Evolutionary conservation across 805 yeast genomes (phyloP), one percentile per base, ranked within the genome.

Genomic region (Cyberlindnera petersonii): DNA sequence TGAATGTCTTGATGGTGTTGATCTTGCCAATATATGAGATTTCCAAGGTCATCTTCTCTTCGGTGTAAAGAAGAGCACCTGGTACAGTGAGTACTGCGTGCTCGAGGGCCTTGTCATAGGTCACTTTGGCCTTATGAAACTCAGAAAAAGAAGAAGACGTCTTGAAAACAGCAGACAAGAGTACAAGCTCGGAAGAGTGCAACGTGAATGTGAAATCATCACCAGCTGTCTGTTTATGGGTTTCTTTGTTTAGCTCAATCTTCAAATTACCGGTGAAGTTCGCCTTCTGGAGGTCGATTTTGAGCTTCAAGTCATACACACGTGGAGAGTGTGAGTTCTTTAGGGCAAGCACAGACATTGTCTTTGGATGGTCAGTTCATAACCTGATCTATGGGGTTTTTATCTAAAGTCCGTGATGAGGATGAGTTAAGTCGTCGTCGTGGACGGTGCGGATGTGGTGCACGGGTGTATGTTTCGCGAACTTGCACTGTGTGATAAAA

Each of bases 191-290:
- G 9, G 56, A 50, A 8, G 67, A 58, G 46, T 69, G 65, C 16
- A 68, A 55, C 5, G 49, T 44, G 21, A 69, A 35, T 8, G 47
- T 34, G 34, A 64, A 64, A 4, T 34, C 33, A 20, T 39, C 44
- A 9, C 9, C 14, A 17, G 19, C 11, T 29, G 18, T 17, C 14
- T 37, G 31, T 4, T 32, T 29, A 17, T 36, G 24, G 3, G 17
- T 4, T 9, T 58, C 60, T 15, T 44, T 43, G 6, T 15, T 29
- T 37, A 68, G 52, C 9, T 56, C 50, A 21, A 69, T 56, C 4
- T 36, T 31, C 4, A 66, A 47, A n/a, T 46, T 30, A 23, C 79
- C 79, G 13, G 53, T 59, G 54, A 75, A 75, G 49, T 72, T 74
- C 9, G 74, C 64, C 56, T 69, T 71, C 14, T 49, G 39, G 38